Evolutionary conservation across 768 basidiomycete species (phyloP), one percentile per base, ranked within the genome.

Genomic region (Cystofilobasidium capitatum): DNA sequence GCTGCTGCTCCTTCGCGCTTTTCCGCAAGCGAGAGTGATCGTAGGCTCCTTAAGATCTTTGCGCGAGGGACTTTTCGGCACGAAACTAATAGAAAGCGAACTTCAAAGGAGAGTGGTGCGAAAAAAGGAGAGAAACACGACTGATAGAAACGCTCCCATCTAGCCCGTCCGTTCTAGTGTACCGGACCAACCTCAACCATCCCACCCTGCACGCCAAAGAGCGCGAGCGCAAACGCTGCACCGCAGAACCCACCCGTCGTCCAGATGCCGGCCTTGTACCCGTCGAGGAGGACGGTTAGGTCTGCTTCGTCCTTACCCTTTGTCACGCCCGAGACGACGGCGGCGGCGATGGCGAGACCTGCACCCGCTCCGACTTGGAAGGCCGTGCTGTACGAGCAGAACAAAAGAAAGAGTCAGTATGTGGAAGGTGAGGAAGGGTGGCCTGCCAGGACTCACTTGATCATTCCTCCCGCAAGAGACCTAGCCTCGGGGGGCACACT

Each of bases 221-320:
- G 24, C 7, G 51, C 37, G 0, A 64, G 39, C 0, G 51, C 14
- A 13, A 57, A 37, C 0, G 49, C 63, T 10, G 31, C 13, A 9
- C 51, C 63, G 40, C 63, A 64, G 54, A 64, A 64, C 3, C 63
- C 58, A 31, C 35, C 42, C 24, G 55, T 65, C n/a, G 55, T 65
- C 29, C 45, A 65, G 26, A 58, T 14, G 12, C 44, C 64, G n/a
- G 42, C 58, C 26, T 66, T 58, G 65, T 66, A 59, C 35, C 58
- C 58, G 16, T 51, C 20, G 10, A 59, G 47, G 2, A 66, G 44
- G 4, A 47, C 13, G 33, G 36, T 20, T 13, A 37, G 9, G 8
- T n/a, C 1, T 3, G 12, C 45, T 0, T 35, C 20, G 33, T 49
- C 40, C 17, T 33, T 5, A 13, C 44, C 47, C 35, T 33, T 26